A percentile compares a stretch with the other conserved stretches of the same genome.
These are phyloP conservation scores for Phytophthora agathidicida DNA, from an alignment of 352 stramenopile species.

Conservation along the genomic window DNA sequence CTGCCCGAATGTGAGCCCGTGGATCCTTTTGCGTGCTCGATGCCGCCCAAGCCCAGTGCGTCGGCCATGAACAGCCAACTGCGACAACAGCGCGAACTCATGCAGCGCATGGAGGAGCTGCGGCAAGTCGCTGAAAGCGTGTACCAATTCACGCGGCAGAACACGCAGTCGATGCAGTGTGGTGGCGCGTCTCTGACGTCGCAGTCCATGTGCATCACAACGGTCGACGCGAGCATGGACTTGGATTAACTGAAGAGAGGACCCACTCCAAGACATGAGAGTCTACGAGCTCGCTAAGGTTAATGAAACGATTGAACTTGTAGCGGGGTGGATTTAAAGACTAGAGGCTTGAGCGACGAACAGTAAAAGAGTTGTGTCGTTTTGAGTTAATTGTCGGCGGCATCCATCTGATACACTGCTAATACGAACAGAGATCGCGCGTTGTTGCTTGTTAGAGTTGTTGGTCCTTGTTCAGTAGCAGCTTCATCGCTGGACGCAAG, in stretches of 20 bases:
- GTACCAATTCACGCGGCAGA: conserved; percentile 33
- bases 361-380: too few relatives aligned
- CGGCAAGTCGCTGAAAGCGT: conserved; percentile 37
- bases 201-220: conserved; percentile 20
- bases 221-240: conserved; percentile 5
- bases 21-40: conserved; percentile 22
- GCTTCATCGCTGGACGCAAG: conserved; percentile 12
- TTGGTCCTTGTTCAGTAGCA: conserved; percentile 2
- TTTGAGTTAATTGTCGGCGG: too few relatives aligned
- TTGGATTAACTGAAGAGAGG: conserved; percentile 12
- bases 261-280: conserved; percentile 1
- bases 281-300: background rate
- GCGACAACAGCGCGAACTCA: conserved; percentile 23
- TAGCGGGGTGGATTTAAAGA: too few relatives aligned
- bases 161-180: conserved; percentile 34
- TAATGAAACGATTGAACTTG: too few relatives aligned
- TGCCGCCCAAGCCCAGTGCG: conserved; percentile 19
- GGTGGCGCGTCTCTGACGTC: conserved; percentile 6
- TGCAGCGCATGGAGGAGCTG: conserved; percentile 38
- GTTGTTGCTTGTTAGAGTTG: background rate
- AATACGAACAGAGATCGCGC: conserved; percentile 23
- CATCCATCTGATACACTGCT: too few relatives aligned
- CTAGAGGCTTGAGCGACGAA: too few relatives aligned
- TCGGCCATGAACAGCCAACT: conserved; percentile 16
- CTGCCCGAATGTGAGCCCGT: conserved; percentile 8